These are phyloP conservation scores for Ceratobasidium sp. DNA, from an alignment of 1,284 basidiomycete species.

Conservation along the genomic window DNA sequence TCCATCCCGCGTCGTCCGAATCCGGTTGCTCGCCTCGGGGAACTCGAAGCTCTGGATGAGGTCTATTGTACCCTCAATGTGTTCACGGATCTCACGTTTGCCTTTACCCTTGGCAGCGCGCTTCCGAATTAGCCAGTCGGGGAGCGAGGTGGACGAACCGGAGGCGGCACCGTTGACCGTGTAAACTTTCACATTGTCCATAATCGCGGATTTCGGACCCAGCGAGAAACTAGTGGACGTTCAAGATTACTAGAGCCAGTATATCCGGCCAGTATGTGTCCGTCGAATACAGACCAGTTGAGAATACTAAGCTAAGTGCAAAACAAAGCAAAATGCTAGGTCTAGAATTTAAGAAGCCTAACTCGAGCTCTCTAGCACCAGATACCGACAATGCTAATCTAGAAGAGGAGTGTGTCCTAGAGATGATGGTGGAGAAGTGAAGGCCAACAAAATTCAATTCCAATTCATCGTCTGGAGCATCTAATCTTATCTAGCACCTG, in stretches of 20 bases:
- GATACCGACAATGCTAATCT: too few relatives aligned
- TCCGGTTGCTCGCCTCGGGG: slow-evolving; percentile 92
- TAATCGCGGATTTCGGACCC: neutral
- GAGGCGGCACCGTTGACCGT: slow-evolving; percentile 89
- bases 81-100: slow-evolving; percentile 72
- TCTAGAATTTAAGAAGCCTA: too few relatives aligned
- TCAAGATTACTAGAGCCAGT: neutral
- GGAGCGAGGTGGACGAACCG: slow-evolving; percentile 84
- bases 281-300: too few relatives aligned
- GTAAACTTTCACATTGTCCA: slow-evolving; percentile 75
- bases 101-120: slow-evolving; percentile 68
- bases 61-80: slow-evolving; percentile 81
- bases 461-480: slow-evolving; percentile 13
- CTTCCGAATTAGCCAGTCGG: slow-evolving; percentile 88
- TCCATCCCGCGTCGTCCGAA: slow-evolving; percentile 92
- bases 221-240: neutral
- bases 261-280: neutral
- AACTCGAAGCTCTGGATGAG: slow-evolving; percentile 97
- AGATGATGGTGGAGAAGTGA: slow-evolving; percentile 4
- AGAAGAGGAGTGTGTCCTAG: neutral
- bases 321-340: neutral
- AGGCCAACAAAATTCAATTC: slow-evolving; percentile 40
- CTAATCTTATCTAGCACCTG: slow-evolving; percentile 21
- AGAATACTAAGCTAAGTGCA: neutral
- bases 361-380: too few relatives aligned